These are phyloP conservation scores for Collariella sp. DNA, from an alignment of 495 filamentous ascomycete genomes.

Conservation along the genomic window DNA sequence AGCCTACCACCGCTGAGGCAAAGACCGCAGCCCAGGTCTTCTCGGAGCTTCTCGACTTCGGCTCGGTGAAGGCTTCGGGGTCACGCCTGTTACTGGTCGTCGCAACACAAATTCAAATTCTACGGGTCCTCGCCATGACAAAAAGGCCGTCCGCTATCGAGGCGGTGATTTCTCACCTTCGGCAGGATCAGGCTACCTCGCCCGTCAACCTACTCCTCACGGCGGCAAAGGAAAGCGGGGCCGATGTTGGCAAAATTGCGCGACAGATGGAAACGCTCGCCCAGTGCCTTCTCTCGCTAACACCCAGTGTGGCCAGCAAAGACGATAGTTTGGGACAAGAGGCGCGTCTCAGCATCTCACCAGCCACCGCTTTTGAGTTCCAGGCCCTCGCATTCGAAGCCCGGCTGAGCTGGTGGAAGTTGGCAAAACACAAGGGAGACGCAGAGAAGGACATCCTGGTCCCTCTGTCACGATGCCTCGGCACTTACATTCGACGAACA, in stretches of 20 bases:
- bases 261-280: constrained; percentile 63
- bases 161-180: constrained; percentile 36
- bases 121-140: constrained; percentile 42
- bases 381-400: constrained; percentile 61
- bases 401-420: constrained; percentile 59
- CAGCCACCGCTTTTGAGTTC: constrained; percentile 51
- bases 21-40: constrained; percentile 40
- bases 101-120: constrained; percentile 43
- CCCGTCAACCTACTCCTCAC: constrained; percentile 54
- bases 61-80: constrained; percentile 30
- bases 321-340: constrained; percentile 43
- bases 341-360: constrained; percentile 45
- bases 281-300: constrained; percentile 56
- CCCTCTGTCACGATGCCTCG: constrained; percentile 59
- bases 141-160: constrained; percentile 46
- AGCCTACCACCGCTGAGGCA: constrained; percentile 17
- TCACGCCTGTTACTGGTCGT: constrained; percentile 40
- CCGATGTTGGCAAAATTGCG: constrained; percentile 49
- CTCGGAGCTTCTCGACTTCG: constrained; percentile 56
- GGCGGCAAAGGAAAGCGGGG: constrained; percentile 40
- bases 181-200: constrained; percentile 46
- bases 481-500: constrained; percentile 50
- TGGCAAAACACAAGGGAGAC: constrained; percentile 61
- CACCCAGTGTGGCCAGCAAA: constrained; percentile 46
- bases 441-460: constrained; percentile 59